These are phyloP conservation scores for Backusella australiensis DNA, from an alignment of 192 early-diverging fungal species.

Conservation along the genomic window DNA sequence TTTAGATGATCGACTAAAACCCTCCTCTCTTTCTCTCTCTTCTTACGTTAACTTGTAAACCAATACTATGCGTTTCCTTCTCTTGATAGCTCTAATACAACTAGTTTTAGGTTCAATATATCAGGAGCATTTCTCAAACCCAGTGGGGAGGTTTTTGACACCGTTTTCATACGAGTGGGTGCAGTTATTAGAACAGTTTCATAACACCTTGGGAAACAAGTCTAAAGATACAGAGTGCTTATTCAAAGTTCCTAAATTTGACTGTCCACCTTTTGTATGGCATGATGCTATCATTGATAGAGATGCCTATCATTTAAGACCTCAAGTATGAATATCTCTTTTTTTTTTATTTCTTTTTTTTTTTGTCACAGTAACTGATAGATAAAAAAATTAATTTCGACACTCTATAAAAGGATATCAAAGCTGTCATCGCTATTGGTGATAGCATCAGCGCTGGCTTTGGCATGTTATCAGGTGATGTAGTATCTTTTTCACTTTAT, in stretches of 20 bases:
- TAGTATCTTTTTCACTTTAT: background rate
- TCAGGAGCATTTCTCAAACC: background rate
- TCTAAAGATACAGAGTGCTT: conserved; percentile 35
- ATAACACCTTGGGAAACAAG: conserved; percentile 38
- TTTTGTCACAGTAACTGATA: no score
- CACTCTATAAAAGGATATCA: conserved; percentile 42
- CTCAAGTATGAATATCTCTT: conserved; percentile 32
- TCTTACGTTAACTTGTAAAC: background rate
- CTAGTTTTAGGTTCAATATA: background rate
- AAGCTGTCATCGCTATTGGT: conserved; percentile 46
- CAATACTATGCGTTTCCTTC: background rate
- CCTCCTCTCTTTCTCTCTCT: background rate
- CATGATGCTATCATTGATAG: conserved; percentile 32
- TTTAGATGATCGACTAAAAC: background rate
- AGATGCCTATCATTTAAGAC: conserved; percentile 46
- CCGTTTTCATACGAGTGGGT: conserved; percentile 45
- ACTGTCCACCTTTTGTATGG: conserved; percentile 36
- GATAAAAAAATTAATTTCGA: no score
- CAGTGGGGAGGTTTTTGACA: background rate
- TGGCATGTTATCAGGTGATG: conserved; percentile 47
- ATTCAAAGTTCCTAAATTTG: conserved; percentile 37
- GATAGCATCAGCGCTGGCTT: conserved; percentile 58
- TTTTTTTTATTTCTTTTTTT: background rate
- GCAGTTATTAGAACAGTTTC: conserved; percentile 39
- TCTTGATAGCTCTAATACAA: background rate